These are phyloP conservation scores for Trichosporon inkin DNA, from an alignment of 1,284 basidiomycete species.

Conservation along the genomic window DNA sequence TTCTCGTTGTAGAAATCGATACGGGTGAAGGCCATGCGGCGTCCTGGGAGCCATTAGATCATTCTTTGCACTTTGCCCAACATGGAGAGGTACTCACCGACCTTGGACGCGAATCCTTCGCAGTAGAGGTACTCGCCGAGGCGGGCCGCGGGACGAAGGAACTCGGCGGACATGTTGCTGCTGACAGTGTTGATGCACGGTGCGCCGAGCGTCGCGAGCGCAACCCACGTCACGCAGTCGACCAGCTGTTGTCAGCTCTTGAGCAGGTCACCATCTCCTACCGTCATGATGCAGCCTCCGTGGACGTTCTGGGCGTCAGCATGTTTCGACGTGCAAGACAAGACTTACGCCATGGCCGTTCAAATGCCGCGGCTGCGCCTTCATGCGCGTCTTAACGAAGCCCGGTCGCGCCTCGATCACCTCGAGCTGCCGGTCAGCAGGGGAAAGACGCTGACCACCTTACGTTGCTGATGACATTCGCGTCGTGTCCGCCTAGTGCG, in stretches of 20 bases:
- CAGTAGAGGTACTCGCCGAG: constrained; percentile 14
- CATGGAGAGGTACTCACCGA: constrained; percentile 13
- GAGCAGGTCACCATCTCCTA: neutral
- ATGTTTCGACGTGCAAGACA: too few relatives aligned
- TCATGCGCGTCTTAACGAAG: constrained; percentile 6
- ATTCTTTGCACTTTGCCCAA: neutral
- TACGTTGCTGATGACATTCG: constrained; percentile 8
- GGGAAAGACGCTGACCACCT: neutral
- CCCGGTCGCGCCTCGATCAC: constrained; percentile 21
- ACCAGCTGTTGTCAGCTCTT: constrained; percentile 16
- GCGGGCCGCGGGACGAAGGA: constrained; percentile 14
- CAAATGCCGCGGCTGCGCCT: constrained; percentile 12
- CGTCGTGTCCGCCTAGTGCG: constrained; percentile 15
- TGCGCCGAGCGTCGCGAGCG: constrained; percentile 13
- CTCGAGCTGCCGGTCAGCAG: constrained; percentile 6
- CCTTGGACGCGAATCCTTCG: constrained; percentile 12
- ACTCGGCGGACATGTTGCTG: constrained; percentile 20
- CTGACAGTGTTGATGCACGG: constrained; percentile 12
- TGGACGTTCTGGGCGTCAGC: constrained; percentile 10
- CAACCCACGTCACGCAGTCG: constrained; percentile 20
- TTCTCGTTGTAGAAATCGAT: constrained; percentile 16
- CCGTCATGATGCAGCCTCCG: constrained; percentile 20
- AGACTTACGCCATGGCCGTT: constrained; percentile 19
- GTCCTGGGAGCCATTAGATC: too few relatives aligned
- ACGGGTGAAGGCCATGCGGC: constrained; percentile 16